A percentile compares a stretch with the other conserved stretches of the same genome.
phyloP scores from a whole-genome alignment of 352 stramenopile genomes.

The Phytopythium kandeliae region DNA sequence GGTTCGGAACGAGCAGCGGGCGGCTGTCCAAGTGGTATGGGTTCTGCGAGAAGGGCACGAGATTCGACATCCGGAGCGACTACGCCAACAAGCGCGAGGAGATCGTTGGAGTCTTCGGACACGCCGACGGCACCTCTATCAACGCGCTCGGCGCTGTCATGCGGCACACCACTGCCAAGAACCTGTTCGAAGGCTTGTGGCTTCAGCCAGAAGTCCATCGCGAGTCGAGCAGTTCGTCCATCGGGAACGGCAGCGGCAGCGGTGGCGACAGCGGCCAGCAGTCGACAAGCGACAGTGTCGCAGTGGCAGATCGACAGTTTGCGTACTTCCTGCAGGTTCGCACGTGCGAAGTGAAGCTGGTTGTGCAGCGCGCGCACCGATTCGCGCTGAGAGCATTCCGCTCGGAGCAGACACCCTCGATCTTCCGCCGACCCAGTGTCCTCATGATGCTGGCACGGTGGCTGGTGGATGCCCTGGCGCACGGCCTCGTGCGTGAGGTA shows the following conservation, averaged over 20 bases:
- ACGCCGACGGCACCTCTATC: conserved; percentile 55
- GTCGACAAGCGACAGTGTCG: conserved; percentile 8
- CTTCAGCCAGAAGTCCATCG: conserved; percentile 19
- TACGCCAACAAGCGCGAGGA: conserved; percentile 47
- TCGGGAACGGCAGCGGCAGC: neutral
- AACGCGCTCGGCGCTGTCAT: conserved; percentile 63
- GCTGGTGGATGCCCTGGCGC: conserved; percentile 57
- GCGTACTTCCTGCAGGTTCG: conserved; percentile 80
- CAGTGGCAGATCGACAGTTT: conserved; percentile 65
- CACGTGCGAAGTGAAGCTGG: conserved; percentile 51
- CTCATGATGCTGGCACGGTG: conserved; percentile 60
- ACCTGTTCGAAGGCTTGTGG: conserved; percentile 80
- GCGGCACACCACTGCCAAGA: conserved; percentile 56
- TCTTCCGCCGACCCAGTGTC: conserved; percentile 31
- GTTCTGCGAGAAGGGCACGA: conserved; percentile 58
- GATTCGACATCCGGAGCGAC: conserved; percentile 59
- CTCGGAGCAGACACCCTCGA: conserved; percentile 17
- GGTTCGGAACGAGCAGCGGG: conserved; percentile 49
- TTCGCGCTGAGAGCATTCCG: conserved; percentile 51
- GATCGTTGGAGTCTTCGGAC: conserved; percentile 64
- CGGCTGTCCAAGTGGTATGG: conserved; percentile 77
- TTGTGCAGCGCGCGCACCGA: conserved; percentile 52
- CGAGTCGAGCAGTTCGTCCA: neutral
- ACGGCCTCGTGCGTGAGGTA: conserved; percentile 61
- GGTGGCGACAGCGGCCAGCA: neutral